Evolutionary conservation across 164 flowering plant species (phyloP).

Genomic region (Magnolia sinica): DNA sequence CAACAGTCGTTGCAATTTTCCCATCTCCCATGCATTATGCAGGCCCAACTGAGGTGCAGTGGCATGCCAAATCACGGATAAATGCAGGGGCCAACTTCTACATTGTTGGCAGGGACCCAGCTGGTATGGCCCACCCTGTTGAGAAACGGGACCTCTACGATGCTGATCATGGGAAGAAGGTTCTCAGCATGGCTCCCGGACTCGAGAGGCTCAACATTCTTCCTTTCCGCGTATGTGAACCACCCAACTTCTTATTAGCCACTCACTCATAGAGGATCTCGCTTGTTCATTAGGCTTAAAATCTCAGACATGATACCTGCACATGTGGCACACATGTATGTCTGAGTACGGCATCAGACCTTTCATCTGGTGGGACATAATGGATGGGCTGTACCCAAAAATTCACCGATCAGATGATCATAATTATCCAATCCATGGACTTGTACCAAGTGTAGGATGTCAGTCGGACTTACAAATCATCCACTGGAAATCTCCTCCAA

Average conservation of each 20-base stretch:
- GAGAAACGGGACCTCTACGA: slow-evolving; percentile 92
- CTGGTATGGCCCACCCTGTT: slow-evolving; percentile 93
- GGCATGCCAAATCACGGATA: slow-evolving; percentile 98
- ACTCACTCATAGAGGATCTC: not conserved
- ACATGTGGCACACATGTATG: too few species aligned
- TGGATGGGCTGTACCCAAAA: too few species aligned
- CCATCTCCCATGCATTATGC: slow-evolving; percentile 99
- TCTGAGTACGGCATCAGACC: too few species aligned
- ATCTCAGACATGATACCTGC: too few species aligned
- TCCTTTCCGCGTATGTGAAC: slow-evolving; percentile 70
- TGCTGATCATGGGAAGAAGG: slow-evolving; percentile 97
- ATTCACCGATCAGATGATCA: not conserved
- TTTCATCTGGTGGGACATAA: too few species aligned
- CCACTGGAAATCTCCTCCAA: not conserved
- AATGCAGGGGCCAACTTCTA: slow-evolving; percentile 99
- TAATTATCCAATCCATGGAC: not conserved
- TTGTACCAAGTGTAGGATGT: not conserved
- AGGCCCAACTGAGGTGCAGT: slow-evolving; percentile 99
- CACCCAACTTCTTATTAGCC: not conserved
- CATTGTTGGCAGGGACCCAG: slow-evolving; percentile 98
- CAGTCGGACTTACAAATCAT: too few species aligned
- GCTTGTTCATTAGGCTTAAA: too few species aligned
- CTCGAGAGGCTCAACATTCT: slow-evolving; percentile 86
- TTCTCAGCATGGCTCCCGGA: slow-evolving; percentile 98
- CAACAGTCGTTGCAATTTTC: slow-evolving; percentile 88